phyloP scores from a whole-genome alignment of 495 filamentous ascomycete species.

The Glarea lozoyensis region DNA sequence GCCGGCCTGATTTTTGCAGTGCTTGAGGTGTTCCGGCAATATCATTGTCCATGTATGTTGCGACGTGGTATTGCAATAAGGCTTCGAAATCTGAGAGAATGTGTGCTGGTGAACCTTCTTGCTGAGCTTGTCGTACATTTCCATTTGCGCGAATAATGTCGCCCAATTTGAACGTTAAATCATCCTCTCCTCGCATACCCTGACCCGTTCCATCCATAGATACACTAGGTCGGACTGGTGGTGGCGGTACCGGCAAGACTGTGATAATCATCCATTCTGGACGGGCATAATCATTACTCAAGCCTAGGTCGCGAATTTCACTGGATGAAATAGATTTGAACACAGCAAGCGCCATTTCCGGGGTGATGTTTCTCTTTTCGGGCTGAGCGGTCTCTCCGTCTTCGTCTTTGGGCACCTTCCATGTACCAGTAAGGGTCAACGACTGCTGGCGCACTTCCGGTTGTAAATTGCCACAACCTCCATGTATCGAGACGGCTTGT shows the following conservation, averaged over 20 bases:
- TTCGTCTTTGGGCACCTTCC: constrained; percentile 66
- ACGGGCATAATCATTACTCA: constrained; percentile 87
- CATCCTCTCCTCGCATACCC: constrained; percentile 89
- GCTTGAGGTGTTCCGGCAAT: constrained; percentile 94
- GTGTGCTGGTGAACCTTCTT: constrained; percentile 83
- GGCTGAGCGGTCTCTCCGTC: constrained; percentile 54
- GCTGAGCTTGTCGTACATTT: constrained; percentile 79
- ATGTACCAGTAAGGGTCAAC: constrained; percentile 72
- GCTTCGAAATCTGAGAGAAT: constrained; percentile 82
- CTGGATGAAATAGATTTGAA: constrained; percentile 72
- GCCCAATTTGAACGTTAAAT: constrained; percentile 96
- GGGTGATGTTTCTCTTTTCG: constrained; percentile 80
- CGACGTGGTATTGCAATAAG: constrained; percentile 94
- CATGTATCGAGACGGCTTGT: constrained; percentile 46
- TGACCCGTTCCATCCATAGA: constrained; percentile 81
- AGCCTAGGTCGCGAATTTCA: constrained; percentile 76
- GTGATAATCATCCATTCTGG: constrained; percentile 99
- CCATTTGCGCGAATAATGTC: constrained; percentile 97
- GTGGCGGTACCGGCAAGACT: constrained; percentile 88
- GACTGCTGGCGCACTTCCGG: constrained; percentile 80
- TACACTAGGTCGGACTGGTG: constrained; percentile 91
- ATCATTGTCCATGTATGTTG: constrained; percentile 99
- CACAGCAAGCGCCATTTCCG: constrained; percentile 72
- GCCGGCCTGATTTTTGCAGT: constrained; percentile 90
- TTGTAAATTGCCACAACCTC: constrained; percentile 87